Evolutionary conservation across 495 filamentous ascomycete species (phyloP), one percentile per base, ranked within the genome.

Genomic region (Thermochaetoides thermophila): DNA sequence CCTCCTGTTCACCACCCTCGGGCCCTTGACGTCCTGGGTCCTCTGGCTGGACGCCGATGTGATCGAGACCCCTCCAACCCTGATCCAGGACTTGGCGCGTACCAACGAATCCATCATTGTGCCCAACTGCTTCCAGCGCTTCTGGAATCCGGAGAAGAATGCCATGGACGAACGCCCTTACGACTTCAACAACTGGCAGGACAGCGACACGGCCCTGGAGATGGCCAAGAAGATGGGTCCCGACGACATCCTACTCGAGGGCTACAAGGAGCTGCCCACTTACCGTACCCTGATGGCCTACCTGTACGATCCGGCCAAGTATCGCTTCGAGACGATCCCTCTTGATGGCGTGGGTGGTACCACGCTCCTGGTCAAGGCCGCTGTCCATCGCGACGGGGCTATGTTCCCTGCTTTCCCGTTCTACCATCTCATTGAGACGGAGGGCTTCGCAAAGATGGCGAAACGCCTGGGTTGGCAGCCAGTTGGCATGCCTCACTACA

Each of bases 381-480:
- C 96, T 35, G 89, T 97, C 6, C 89, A 97, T 48, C 72, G 89
- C 10, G 91, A 97, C 52, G 89, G 89, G 3, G 89, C 91, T 35
- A 97, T 97, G 89, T 97, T 97, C 55, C 89, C 89, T 12, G 71
- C 89, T 0, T 97, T 97, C 53, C 57, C 87, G 3, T 97, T 97
- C 51, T 97, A 91, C 49, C 81, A 96, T 56, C 57, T 97, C 17
- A 87, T 97, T 41, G 89, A 97, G 62, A 96, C 91, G 4, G 89
- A 97, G 52, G 89, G 89, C 0, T 97, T 97, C 48, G 87, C 91
- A 10, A 94, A 86, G 59, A 97, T 97, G 89, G 87, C 84, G 13
- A 74, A 65, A 45, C 66, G 89, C 37, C 55, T 97, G 48, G 84
- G 84, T 13, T 94, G 86, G 73, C 62, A 73, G 34, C 69, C 80